Evolutionary conservation across 2,329 filamentous ascomycete genomes (phyloP), one percentile per base, ranked within the genome.

Genomic region (Calonectria henricotiae): DNA sequence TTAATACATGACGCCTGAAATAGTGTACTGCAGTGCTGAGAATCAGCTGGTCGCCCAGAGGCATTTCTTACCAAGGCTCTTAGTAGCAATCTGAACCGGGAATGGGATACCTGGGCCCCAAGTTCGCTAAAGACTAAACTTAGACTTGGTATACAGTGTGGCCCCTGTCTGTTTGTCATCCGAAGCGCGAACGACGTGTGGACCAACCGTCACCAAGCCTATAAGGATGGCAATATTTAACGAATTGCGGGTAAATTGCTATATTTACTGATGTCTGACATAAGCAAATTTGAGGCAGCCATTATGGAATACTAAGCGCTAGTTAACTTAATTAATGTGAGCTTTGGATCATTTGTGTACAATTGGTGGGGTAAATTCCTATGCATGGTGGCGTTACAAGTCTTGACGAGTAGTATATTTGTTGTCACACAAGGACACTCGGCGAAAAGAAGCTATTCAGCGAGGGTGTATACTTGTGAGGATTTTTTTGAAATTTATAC

Each of bases 331-430:
- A 27, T 27, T 11, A 8, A 5, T 58, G 12, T 25, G 8, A 1
- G 12, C 9, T 58, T 58, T 25, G 51, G 51, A 27, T 58, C 51
- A 41, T 58, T 58, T 58, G 51, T 58, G 6, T 5, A 27, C 20
- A 1, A 25, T 4, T 25, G 6, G 1, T 23, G 30, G 5, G 30
- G 49, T 17, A 15, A 25, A n/a, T 35, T 54, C 27, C 30, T 30
- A 32, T 20, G 47, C 27, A 32, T 20, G 5, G 32, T 58, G 51
- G 35, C 51, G 11, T 39, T 58, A 39, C 32, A 20, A 27, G 51
- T 11, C 11, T 58, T 25, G 32, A 30, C 32, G 12, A 58, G 51
- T 9, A 17, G 39, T 23, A 32, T 25, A 11, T 1, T 55, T n/a
- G 35, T 37, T 13, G 5, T 32, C 35, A 35, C n/a, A 58, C 32